Percentiles rank a stretch among this genome's conserved stretches.
Conservation (phyloP, 345 rosid genomes). For the Hibiscus trionum region DNA sequence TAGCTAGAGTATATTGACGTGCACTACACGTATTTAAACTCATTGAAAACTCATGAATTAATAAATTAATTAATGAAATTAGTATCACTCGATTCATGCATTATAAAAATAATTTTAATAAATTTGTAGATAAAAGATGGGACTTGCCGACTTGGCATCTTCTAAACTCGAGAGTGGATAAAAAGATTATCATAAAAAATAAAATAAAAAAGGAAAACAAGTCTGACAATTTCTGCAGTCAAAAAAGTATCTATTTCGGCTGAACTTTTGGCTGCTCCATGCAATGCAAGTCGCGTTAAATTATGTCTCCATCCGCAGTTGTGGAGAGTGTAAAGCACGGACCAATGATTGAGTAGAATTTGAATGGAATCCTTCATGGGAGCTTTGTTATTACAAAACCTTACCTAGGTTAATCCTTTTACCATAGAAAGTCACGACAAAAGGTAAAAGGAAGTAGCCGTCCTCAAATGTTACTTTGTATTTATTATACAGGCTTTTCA, state of each 20-base stretch:
- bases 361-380: background rate
- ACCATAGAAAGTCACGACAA: conserved; percentile 1
- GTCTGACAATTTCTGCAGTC: background rate
- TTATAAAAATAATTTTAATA: too few relatives aligned
- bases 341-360: conserved; percentile 10
- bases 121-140: too few relatives aligned
- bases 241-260: conserved; percentile 9
- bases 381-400: background rate
- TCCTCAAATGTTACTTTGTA: background rate
- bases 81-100: too few relatives aligned
- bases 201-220: too few relatives aligned
- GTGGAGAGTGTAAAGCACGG: background rate
- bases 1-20: too few relatives aligned
- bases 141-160: background rate
- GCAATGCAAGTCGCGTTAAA: background rate
- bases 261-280: conserved; percentile 7
- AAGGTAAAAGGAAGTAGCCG: background rate
- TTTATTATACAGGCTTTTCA: background rate
- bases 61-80: too few relatives aligned
- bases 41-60: too few relatives aligned
- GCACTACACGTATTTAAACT: too few relatives aligned
- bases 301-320: background rate
- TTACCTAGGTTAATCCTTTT: background rate
- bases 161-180: background rate
- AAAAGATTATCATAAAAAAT: background rate